Evolutionary conservation across 1,139 yeast genomes (phyloP), one percentile per base, ranked within the genome.

Genomic region (Hyphopichia buzzinii): DNA sequence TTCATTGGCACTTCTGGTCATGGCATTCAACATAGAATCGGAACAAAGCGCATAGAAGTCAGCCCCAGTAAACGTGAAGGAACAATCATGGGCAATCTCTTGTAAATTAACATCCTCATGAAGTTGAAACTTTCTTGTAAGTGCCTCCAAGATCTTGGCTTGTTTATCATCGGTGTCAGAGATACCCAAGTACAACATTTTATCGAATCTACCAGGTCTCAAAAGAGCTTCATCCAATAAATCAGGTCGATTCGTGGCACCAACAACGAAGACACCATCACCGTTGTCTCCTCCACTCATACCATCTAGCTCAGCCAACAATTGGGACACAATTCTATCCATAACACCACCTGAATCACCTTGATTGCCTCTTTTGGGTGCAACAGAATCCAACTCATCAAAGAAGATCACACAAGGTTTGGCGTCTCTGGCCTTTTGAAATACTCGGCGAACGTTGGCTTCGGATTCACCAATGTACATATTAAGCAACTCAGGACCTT

Each of bases 391-490:
- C 62, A 92, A 75, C 61, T 92, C 98, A 64, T 92, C 98, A 54
- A 92, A 92, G 59, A 92, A 92, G 26, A 92, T 90, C 25, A 92
- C 96, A 70, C 98, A 92, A 1, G 98, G 98, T 54, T 84, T 85
- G 11, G 97, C 96, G 60, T 92, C 97, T 42, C 97, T 71, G 0
- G 97, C 97, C 47, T 77, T 80, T 60, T 90, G 96, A 61, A 92
- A 92, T 7, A 92, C 96, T 38, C 89, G 74, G 41, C 98, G 79
- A 12, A 92, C 97, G 57, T 92, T 92, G 14, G 97, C 97, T 62
- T 92, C 98, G 1, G 96, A 87, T 59, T 92, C 98, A 57, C 98
- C 98, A 63, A 92, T 92, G 59, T 92, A 92, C 97, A 90, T 92
- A 58, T 92, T 90, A 46, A 90, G 72, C 41, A 90, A 72, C 59